Evolutionary conservation across 2,329 filamentous ascomycete species (phyloP), one percentile per base, ranked within the genome.

Genomic region (Botrytis sinoallii): DNA sequence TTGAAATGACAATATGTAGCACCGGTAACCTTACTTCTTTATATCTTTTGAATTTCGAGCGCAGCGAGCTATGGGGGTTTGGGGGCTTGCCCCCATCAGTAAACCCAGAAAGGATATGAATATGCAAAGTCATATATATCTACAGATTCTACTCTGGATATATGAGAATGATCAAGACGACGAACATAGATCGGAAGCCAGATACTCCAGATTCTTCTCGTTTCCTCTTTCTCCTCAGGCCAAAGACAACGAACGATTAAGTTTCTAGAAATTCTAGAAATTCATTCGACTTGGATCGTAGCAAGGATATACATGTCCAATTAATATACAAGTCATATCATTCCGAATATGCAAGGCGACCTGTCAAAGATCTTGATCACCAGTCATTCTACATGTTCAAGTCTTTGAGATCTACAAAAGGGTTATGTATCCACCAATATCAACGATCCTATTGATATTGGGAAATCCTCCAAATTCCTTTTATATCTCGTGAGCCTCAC

Each of bases 31-130:
- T 32, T 32, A 32, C 25, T 16, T 59, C 14, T 32, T 20, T 22
- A 65, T 35, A 65, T 22, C 10, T 16, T 32, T 22, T 2, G 32
- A 3, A 14, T 12, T 7, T 65, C 40, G 63, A 65, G 63, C 63
- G 63, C 63, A 65, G 63, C 63, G 63, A 65, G 63, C 63, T 65
- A 65, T 32, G 63, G 63, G 63, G 63, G 42, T 46, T 46, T 65
- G 63, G 63, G 63, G 63, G 42, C 63, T 65, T 65, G 63, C 63
- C 63, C 63, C 63, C 40, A 65, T 65, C 29, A 35, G 46, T 35
- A 59, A 22, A 16, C 52, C 6, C 52, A 48, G 52, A n/a, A 32
- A 32, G 32, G 32, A 55, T 55, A 7, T 55, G 52, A n/a, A 52
- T 12, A 22, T n/a, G 22, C 46, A 52, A 22, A 44, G 42, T 46